phyloP scores from a whole-genome alignment of 2,329 filamentous ascomycete species.

The Fusarium tuaranense region DNA sequence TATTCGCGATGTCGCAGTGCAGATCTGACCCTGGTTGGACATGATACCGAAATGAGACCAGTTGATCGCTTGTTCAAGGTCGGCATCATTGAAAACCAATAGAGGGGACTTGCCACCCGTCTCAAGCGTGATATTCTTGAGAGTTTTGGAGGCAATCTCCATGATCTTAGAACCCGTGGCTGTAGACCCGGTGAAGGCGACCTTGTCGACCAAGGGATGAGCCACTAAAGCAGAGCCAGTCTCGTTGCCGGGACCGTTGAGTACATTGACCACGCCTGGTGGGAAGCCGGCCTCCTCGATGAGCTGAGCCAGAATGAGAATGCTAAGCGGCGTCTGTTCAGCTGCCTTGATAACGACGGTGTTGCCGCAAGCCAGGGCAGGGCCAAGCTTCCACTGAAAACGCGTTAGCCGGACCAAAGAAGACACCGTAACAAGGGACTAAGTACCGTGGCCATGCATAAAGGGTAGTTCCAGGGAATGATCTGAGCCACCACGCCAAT shows the following conservation, averaged over 20 bases:
- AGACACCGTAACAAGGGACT: too few relatives aligned
- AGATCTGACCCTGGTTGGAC: slow-evolving; percentile 6
- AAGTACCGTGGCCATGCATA: slow-evolving; percentile 73
- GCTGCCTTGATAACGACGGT: slow-evolving; percentile 1
- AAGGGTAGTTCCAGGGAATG: slow-evolving; percentile 70
- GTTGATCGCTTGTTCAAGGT: not conserved
- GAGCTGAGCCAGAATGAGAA: not conserved
- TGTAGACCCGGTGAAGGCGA: not conserved
- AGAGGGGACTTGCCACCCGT: not conserved
- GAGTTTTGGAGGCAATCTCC: not conserved
- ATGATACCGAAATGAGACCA: slow-evolving; percentile 4
- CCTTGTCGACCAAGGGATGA: slow-evolving; percentile 1
- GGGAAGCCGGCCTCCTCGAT: slow-evolving; percentile 8
- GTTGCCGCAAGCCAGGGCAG: too few relatives aligned
- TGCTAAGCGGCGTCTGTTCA: not conserved
- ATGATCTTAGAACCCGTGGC: slow-evolving; percentile 2
- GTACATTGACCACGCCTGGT: not conserved
- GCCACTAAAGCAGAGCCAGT: not conserved
- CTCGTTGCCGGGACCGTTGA: not conserved
- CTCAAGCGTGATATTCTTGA: slow-evolving; percentile 7
- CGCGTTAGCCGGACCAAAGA: too few relatives aligned
- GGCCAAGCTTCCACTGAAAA: too few relatives aligned
- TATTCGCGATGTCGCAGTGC: not conserved
- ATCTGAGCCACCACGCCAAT: slow-evolving; percentile 82
- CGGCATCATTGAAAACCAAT: slow-evolving; percentile 5